Base-by-base conservation (phyloP, 129 eudicot species). In the Ambrosia artemisiifolia region DNA sequence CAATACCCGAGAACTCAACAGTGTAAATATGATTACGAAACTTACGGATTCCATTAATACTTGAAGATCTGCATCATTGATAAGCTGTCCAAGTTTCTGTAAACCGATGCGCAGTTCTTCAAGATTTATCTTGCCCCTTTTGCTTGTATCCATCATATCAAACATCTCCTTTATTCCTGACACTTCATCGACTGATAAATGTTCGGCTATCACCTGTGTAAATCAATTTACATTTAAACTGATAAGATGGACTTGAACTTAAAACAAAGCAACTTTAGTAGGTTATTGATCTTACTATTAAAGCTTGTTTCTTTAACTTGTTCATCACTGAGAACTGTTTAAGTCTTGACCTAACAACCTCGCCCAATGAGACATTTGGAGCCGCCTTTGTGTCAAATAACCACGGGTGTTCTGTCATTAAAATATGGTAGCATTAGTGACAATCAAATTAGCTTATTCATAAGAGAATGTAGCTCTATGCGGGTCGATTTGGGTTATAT, bases 361-460 rank as follows among this genome's bases (percentile, higher is more conserved):
- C 97, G n/a, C 97, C 97, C 72, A 91, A 77, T 17, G 95, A 82
- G 49, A 88, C 95, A 82, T 87, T 91, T 75, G 97, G 97, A 78
- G 95, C 89, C 63, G 87, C 77, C 80, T 85, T 88, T 3, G 82
- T 81, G 48, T 91, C 71, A 56, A 81, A 88, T 77, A 91, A 42
- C 97, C 97, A 91, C 0, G 97, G 91, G 72, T 91, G 97, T 74
- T 85, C 97, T 91, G 84, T 65, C 79, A 46, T 17, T 28, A 74
- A 30, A 65, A 59, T 44, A 36, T 60, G 34, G 40, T 14, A 72
- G 50, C 44, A 63, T 33, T 44, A 74, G 70, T 4, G 11, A 46
- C 2, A 54, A 18, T 12, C 18, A 40, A 11, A 55, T 46, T 62
- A 64, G 47, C 44, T 60, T 67, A 54, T 62, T 61, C 63, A 7